A percentile compares a stretch with the other conserved stretches of the same genome.
phyloP scores from a whole-genome alignment of 768 basidiomycete genomes.

The Boletus edulis region DNA sequence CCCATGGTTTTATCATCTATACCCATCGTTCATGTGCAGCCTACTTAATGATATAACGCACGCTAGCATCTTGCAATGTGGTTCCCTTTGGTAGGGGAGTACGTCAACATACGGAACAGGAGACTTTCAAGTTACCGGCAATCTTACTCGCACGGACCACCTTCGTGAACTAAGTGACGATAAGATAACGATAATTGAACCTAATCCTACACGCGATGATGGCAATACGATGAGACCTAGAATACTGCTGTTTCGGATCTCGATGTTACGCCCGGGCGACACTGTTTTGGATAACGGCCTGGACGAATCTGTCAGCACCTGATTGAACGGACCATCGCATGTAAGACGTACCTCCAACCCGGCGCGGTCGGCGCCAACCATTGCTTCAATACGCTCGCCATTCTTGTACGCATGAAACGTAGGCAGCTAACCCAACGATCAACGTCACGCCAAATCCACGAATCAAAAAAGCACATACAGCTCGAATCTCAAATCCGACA shows the following conservation, averaged over 20 bases:
- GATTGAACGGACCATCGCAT: not conserved
- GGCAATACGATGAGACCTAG: no score
- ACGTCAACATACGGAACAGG: not conserved
- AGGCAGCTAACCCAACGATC: constrained; percentile 13
- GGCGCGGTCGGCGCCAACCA: not conserved
- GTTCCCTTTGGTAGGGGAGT: not conserved
- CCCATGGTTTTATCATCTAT: constrained; percentile 21
- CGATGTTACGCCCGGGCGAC: no score
- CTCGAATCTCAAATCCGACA: no score
- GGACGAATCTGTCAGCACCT: not conserved
- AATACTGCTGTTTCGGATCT: no score
- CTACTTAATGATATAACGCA: constrained; percentile 28
- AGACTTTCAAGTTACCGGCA: no score
- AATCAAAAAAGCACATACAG: no score
- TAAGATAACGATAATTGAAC: not conserved
- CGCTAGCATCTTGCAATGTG: constrained; percentile 24
- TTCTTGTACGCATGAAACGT: constrained; percentile 12
- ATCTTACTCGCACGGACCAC: no score
- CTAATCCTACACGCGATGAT: not conserved
- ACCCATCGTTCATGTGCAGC: constrained; percentile 27
- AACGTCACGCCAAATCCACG: not conserved
- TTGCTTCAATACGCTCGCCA: fast-evolving
- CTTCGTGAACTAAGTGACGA: not conserved
- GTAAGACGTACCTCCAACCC: constrained; percentile 2
- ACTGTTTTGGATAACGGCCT: not conserved